Conservation (phyloP, 176 grass and related monocot species). For the Cenchrus fungigraminus region DNA sequence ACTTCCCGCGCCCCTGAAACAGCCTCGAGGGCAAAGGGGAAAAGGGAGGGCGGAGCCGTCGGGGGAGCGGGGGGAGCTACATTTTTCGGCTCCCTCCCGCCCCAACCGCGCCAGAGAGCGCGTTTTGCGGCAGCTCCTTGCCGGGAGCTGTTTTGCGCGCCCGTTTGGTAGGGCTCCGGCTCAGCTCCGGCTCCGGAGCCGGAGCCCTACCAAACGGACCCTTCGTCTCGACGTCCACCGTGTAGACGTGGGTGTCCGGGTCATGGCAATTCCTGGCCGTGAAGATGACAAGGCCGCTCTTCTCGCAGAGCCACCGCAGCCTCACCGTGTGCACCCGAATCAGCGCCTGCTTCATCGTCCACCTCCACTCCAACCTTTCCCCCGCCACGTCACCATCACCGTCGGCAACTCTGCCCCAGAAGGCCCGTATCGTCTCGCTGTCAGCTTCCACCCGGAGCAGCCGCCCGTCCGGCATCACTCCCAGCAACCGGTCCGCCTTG, state of each 20-base stretch:
- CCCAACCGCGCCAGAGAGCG: no score
- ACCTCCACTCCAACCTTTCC: neutral
- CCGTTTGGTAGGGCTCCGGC: no score
- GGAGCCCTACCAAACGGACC: no score
- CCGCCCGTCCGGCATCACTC: conserved; percentile 16
- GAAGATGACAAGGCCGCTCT: conserved; percentile 30
- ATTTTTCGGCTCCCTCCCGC: no score
- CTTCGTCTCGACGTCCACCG: conserved; percentile 2
- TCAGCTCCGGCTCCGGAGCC: no score
- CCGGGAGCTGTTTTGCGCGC: no score
- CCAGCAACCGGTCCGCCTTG: neutral
- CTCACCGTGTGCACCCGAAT: neutral
- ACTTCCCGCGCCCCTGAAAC: no score
- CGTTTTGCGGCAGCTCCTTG: no score
- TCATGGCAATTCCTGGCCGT: neutral
- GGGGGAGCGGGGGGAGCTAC: no score
- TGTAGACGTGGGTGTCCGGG: neutral
- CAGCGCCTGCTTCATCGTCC: neutral
- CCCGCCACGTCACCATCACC: neutral
- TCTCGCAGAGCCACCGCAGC: conserved; percentile 38
- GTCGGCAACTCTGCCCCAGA: neutral
- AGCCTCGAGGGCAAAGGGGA: no score
- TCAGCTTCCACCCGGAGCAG: conserved; percentile 16
- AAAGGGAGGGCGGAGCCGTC: no score
- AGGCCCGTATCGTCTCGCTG: conserved; percentile 9